phyloP scores from a whole-genome alignment of 73 alveolate genomes.

The Paramecium octaurelia region DNA sequence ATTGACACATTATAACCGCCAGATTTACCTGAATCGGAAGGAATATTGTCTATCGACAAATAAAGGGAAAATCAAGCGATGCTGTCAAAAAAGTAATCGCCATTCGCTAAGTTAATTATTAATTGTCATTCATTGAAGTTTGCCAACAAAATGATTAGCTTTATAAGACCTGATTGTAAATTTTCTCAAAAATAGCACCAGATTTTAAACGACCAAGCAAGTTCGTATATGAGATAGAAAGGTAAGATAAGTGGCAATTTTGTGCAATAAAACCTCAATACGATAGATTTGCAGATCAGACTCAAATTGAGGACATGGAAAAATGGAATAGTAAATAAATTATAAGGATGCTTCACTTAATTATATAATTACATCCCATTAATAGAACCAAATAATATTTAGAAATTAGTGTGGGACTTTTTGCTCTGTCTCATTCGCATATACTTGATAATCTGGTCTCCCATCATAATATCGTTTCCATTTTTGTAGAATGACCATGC shows the following conservation, averaged over 20 bases:
- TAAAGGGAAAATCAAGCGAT: not conserved
- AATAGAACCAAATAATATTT: conserved; percentile 2
- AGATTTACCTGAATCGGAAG: conserved; percentile 5
- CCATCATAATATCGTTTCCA: not conserved
- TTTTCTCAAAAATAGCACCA: not conserved
- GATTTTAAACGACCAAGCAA: conserved; percentile 2
- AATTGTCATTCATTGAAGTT: conserved; percentile 5
- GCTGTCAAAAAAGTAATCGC: not conserved
- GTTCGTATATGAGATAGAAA: not conserved
- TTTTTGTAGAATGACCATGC: not conserved
- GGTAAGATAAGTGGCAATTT: conserved; percentile 5
- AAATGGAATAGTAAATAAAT: not conserved
- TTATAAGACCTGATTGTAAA: not conserved
- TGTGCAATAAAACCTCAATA: not conserved
- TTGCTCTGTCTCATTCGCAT: conserved; percentile 1
- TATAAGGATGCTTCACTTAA: not conserved
- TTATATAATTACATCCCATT: conserved; percentile 17
- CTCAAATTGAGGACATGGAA: not conserved
- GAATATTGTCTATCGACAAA: not conserved
- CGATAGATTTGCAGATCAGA: not conserved
- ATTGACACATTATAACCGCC: not conserved
- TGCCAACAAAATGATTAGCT: conserved; percentile 15
- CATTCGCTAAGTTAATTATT: not conserved
- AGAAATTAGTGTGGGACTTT: conserved; percentile 2
- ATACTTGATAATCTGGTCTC: not conserved